Evolutionary conservation across 2,329 filamentous ascomycete genomes (phyloP), one percentile per base, ranked within the genome.

Genomic region (Hirsutella rhossiliensis): DNA sequence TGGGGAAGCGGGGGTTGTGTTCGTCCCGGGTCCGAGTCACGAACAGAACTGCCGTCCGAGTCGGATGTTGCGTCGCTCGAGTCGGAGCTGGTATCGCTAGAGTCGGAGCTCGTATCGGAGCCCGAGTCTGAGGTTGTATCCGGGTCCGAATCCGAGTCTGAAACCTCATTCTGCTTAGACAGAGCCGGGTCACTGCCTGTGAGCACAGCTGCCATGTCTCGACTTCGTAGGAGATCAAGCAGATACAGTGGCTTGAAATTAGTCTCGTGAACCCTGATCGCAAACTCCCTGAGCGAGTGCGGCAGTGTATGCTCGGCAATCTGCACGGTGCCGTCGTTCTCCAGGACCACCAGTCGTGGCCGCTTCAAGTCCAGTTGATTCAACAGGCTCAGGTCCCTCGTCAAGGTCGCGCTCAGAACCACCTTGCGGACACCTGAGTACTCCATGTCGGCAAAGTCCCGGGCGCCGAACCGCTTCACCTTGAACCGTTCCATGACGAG

Each of bases 341-440:
- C 83, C 13, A 95, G 72, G 1, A 87, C 75, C 1, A 96, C 74
- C 40, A 96, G 67, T 47, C 76, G 83, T 4, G 92, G 90, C 43
- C 84, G 73, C 27, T 73, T 70, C 28, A 97, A 69, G 47, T 76
- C 82, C 32, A 97, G 63, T 1, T 79, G 81, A 44, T 77, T 82
- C 18, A 97, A 67, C 47, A 92, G 81, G 31, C 84, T 85, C 40
- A 95, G 68, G 56, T 97, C 88, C 45, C 80, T 76, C 2, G 89
- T 94, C 78, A 97, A 87, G 0, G 90, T 96, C 6, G 90, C 92
- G 59, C 87, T 95, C 3, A 96, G 73, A 43, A 97, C 75, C 17
- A 96, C 73, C 63, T 96, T 97, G 42, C 81, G 78, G 3, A 92
- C 69, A 15, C 70, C 73, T 5, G 63, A 66, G 37, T 71, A 63